Base-by-base conservation (phyloP, 345 rosid species). In the Brassica nigra region DNA sequence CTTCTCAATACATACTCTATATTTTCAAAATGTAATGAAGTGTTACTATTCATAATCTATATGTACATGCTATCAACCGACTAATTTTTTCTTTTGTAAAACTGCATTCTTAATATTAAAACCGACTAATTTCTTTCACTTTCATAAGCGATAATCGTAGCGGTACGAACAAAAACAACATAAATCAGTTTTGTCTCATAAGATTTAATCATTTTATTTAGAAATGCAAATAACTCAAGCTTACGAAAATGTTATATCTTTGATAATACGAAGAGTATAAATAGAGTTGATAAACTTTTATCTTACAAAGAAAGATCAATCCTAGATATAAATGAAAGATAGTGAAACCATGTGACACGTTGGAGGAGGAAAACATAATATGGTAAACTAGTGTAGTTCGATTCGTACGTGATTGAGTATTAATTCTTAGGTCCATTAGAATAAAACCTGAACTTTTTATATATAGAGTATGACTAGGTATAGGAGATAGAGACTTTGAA, bases 381-480 rank as follows among this genome's bases (percentile, higher is more conserved):
- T 52, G 57, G 57, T 47, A 47, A n/a, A n/a, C 57, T 52, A n/a
- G 8, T 52, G 57, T 52, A n/a, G 57, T 52, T 52, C 57, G 57
- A 6, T 52, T 52, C 18, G 18, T 49, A 52, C 57, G 18, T 52
- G 57, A 52, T 52, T 52, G 57, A n/a, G 8, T n/a, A 52, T 33
- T 6, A 69, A 69, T 49, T 52, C 44, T 10, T 63, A 36, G 71
- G 59, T 70, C 63, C 12, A 69, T 47, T 76, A 76, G 69, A 68
- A 49, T 49, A 61, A 44, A 78, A 65, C 78, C 64, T 73, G 69
- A 2, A 66, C 74, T 27, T 44, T 44, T 66, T 62, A 33, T 61
- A 8, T 27, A 62, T 74, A 68, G 64, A 44, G 74, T 62, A 57
- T 52, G 79, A 52, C 57, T 52, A 70, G 73, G 31, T 34, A 23